phyloP scores from a whole-genome alignment of 352 stramenopile species.

The Pythium insidiosum region DNA sequence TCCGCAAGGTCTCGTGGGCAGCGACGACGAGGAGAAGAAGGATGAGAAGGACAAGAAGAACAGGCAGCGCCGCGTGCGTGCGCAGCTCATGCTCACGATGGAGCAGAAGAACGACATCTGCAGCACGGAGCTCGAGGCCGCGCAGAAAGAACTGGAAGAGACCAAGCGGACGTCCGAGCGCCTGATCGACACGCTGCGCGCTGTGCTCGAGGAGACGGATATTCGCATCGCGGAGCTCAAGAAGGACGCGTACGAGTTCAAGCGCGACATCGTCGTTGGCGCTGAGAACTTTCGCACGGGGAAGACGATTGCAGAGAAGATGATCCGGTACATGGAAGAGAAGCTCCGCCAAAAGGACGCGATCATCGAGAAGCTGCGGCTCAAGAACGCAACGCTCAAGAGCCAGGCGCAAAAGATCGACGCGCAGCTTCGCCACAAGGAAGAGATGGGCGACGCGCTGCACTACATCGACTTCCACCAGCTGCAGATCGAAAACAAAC shows the following conservation, averaged over 20 bases:
- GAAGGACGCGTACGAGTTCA: slow-evolving; percentile 96
- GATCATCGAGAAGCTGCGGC: slow-evolving; percentile 88
- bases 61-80: slow-evolving; percentile 43
- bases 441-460: slow-evolving; percentile 92
- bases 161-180: slow-evolving; percentile 87
- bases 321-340: slow-evolving; percentile 94
- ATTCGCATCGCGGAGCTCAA: slow-evolving; percentile 93
- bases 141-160: slow-evolving; percentile 87
- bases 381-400: slow-evolving; percentile 93
- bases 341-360: slow-evolving; percentile 90
- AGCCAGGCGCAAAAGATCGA: slow-evolving; percentile 90
- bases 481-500: slow-evolving; percentile 96
- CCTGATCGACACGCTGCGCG: slow-evolving; percentile 91
- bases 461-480: slow-evolving; percentile 97
- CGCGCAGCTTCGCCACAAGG: slow-evolving; percentile 88
- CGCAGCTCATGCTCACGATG: slow-evolving; percentile 75
- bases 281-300: slow-evolving; percentile 92
- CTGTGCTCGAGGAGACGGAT: slow-evolving; percentile 91
- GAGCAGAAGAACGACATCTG: slow-evolving; percentile 92
- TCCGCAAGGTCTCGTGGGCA: slow-evolving; percentile 26
- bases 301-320: slow-evolving; percentile 91
- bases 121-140: slow-evolving; percentile 79
- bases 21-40: slow-evolving; percentile 65
- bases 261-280: slow-evolving; percentile 91
- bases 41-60: slow-evolving; percentile 44